Percentiles rank a stretch among this genome's conserved stretches.
Conservation (phyloP, 257 asterid species). For the Linderniella brevidens region DNA sequence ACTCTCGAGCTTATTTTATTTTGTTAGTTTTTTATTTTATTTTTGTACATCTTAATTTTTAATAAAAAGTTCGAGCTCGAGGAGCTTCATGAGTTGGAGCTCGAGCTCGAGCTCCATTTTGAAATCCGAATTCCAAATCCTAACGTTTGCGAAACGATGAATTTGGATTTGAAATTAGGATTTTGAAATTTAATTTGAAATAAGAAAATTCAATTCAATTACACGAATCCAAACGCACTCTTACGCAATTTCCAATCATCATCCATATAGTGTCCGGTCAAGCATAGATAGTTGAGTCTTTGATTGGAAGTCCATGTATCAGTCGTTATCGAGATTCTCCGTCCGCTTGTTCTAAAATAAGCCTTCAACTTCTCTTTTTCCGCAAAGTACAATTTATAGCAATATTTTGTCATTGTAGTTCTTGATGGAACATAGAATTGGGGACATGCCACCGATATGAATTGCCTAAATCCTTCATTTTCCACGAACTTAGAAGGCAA, state of each 20-base stretch:
- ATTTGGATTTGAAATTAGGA: too few relatives aligned
- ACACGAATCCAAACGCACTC: too few relatives aligned
- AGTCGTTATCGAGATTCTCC: not conserved
- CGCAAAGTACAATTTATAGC: not conserved
- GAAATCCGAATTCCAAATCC: too few relatives aligned
- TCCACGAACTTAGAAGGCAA: constrained; percentile 6
- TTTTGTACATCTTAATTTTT: too few relatives aligned
- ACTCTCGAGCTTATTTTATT: too few relatives aligned
- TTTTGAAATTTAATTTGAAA: too few relatives aligned
- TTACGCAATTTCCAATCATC: not conserved
- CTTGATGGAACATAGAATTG: not conserved
- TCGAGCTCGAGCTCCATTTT: too few relatives aligned
- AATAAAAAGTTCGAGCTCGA: too few relatives aligned
- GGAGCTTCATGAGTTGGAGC: too few relatives aligned
- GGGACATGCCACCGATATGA: not conserved
- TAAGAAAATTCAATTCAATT: too few relatives aligned
- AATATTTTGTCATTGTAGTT: not conserved
- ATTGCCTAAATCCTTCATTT: constrained; percentile 2
- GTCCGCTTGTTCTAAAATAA: not conserved
- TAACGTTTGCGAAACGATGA: too few relatives aligned
- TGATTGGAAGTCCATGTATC: not conserved
- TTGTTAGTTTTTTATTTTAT: too few relatives aligned
- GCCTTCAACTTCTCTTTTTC: constrained; percentile 3
- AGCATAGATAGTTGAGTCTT: not conserved
- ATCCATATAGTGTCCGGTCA: not conserved